phyloP scores from a whole-genome alignment of 2,329 filamentous ascomycete genomes.

The Pseudocercospora macadamiae region DNA sequence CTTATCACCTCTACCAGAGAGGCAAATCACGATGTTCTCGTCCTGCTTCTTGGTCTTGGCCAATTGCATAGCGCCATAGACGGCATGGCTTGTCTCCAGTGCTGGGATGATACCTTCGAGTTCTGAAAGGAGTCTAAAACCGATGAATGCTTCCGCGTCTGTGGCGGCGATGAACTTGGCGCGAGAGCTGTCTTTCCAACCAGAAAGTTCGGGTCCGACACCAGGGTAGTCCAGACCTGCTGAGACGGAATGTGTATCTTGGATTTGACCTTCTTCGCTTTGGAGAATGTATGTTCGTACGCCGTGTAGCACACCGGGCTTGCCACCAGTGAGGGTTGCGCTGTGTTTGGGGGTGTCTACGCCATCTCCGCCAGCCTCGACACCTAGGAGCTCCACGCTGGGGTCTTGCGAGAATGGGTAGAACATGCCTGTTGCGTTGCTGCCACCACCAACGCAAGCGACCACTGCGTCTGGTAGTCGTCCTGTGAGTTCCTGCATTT shows the following conservation, averaged over 20 bases:
- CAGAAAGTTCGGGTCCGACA: constrained; percentile 87
- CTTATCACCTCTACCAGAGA: constrained; percentile 94
- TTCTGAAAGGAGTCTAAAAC: constrained; percentile 82
- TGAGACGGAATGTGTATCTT: constrained; percentile 93
- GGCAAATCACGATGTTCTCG: constrained; percentile 88
- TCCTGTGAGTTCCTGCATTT: constrained; percentile 81
- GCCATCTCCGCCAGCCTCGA: constrained; percentile 94
- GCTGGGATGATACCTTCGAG: constrained; percentile 97
- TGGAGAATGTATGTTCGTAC: constrained; percentile 96
- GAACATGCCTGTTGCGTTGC: constrained; percentile 97
- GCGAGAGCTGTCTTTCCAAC: constrained; percentile 88
- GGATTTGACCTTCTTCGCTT: constrained; percentile 88
- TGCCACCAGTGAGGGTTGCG: constrained; percentile 82
- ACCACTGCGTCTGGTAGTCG: constrained; percentile 95
- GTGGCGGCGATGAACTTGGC: constrained; percentile 90
- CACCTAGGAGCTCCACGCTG: constrained; percentile 84
- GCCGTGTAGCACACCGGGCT: constrained; percentile 91
- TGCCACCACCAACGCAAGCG: constrained; percentile 93
- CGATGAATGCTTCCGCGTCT: constrained; percentile 84
- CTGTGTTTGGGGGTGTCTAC: constrained; percentile 83
- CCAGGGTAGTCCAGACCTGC: constrained; percentile 96
- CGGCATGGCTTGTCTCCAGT: constrained; percentile 88
- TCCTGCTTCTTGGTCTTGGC: constrained; percentile 90
- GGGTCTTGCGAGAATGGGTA: constrained; percentile 88
- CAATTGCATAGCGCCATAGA: constrained; percentile 85